These are phyloP conservation scores for Tricladium varicosporioides DNA, from an alignment of 2,329 filamentous ascomycete species.

Conservation along the genomic window DNA sequence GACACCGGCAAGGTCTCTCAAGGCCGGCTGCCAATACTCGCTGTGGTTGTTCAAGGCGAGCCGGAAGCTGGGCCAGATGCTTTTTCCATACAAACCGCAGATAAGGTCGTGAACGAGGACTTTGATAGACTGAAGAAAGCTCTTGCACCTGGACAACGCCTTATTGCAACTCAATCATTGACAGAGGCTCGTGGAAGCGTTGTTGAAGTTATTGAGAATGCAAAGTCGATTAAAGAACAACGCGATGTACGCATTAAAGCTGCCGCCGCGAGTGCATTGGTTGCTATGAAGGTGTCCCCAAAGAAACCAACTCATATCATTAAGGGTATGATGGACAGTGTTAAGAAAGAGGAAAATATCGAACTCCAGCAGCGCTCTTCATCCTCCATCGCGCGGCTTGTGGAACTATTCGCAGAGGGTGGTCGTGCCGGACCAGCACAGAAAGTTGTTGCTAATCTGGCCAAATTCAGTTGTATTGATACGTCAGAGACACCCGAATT, in stretches of 20 bases:
- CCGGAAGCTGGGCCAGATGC: slow-evolving; percentile 87
- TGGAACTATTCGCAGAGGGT: slow-evolving; percentile 80
- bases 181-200: slow-evolving; percentile 73
- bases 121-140: slow-evolving; percentile 85
- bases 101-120: slow-evolving; percentile 81
- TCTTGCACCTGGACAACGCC: slow-evolving; percentile 83
- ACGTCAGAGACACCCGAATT: slow-evolving; percentile 98
- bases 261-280: slow-evolving; percentile 80
- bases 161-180: slow-evolving; percentile 78
- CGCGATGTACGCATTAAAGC: slow-evolving; percentile 85
- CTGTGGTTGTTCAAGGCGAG: slow-evolving; percentile 92
- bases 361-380: slow-evolving; percentile 87
- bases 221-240: slow-evolving; percentile 72
- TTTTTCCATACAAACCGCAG: slow-evolving; percentile 83
- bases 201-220: slow-evolving; percentile 72
- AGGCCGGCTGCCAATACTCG: slow-evolving; percentile 73
- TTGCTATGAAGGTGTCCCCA: slow-evolving; percentile 82
- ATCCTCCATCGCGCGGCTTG: slow-evolving; percentile 76
- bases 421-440: slow-evolving; percentile 84
- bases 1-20: slow-evolving; percentile 82
- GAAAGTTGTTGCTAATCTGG: slow-evolving; percentile 91
- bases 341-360: slow-evolving; percentile 90
- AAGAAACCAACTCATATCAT: slow-evolving; percentile 94
- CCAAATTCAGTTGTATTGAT: slow-evolving; percentile 97
- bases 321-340: slow-evolving; percentile 96